Evolutionary conservation across 371 early-diverging fungal genomes (phyloP).

Genomic region (Syncephalastrum monosporum): DNA sequence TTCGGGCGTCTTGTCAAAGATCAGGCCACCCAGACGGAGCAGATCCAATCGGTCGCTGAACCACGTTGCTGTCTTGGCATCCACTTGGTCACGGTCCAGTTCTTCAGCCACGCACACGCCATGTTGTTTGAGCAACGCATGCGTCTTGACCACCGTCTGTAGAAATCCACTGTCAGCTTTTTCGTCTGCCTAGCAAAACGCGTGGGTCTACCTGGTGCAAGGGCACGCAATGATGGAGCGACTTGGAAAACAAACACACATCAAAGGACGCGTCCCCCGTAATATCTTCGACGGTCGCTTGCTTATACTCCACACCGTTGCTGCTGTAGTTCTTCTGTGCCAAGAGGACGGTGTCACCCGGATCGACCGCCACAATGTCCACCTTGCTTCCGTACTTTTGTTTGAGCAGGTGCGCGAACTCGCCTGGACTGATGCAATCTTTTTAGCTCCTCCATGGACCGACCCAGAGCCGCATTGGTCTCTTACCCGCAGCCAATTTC

Average conservation of each 20-base stretch:
- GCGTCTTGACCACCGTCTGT: slow-evolving; percentile 5
- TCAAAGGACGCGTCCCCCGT: slow-evolving; percentile 5
- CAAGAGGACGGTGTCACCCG: background rate
- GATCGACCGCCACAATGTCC: slow-evolving; percentile 10
- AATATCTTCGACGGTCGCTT: slow-evolving; percentile 3
- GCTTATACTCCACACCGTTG: background rate
- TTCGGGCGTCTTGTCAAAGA: too few species aligned
- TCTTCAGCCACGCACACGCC: slow-evolving; percentile 9
- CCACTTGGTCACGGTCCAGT: background rate
- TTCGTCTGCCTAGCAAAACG: background rate
- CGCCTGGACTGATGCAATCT: background rate
- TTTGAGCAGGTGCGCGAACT: slow-evolving; percentile 9
- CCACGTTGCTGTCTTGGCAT: background rate
- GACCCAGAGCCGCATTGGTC: background rate
- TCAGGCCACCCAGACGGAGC: too few species aligned
- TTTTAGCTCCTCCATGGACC: background rate
- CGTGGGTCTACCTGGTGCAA: background rate
- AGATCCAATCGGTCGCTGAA: slow-evolving; percentile 6
- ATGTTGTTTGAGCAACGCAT: slow-evolving; percentile 3
- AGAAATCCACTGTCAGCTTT: background rate
- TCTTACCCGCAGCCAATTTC: slow-evolving; percentile 14
- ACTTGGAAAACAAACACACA: slow-evolving; percentile 9
- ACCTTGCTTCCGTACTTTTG: slow-evolving; percentile 3
- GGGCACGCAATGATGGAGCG: slow-evolving; percentile 13
- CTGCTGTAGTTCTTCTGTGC: background rate